A percentile compares a stretch with the other conserved stretches of the same genome.
Conservation (phyloP, 2,329 filamentous ascomycete species). For the Exophiala alcalophila region DNA sequence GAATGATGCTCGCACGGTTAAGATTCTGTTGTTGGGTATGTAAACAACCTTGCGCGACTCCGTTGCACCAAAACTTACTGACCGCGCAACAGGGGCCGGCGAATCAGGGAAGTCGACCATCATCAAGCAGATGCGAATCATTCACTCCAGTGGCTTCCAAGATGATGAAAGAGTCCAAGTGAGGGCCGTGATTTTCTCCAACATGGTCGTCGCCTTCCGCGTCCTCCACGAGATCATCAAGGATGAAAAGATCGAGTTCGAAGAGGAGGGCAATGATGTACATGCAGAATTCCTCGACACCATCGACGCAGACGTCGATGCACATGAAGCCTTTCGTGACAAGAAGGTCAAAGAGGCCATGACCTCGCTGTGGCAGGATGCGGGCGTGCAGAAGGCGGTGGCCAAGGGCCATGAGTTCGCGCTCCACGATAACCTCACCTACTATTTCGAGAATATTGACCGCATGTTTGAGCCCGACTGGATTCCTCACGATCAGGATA, state of each 20-base stretch:
- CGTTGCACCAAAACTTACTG: conserved; percentile 2
- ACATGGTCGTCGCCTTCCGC: conserved; percentile 88
- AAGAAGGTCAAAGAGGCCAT: conserved; percentile 66
- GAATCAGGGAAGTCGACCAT: conserved; percentile 96
- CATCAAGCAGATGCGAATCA: conserved; percentile 98
- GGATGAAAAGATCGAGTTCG: conserved; percentile 75
- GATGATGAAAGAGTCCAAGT: conserved; percentile 88
- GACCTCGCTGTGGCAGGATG: conserved; percentile 78
- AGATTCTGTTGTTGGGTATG: conserved; percentile 86
- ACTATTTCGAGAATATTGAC: conserved; percentile 79
- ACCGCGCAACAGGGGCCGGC: conserved; percentile 67
- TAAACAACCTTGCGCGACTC: conserved; percentile 20
- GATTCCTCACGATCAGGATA: conserved; percentile 89
- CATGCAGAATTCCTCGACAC: conserved; percentile 73
- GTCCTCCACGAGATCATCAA: conserved; percentile 88
- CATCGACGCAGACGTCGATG: conserved; percentile 73
- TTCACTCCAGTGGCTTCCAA: conserved; percentile 89
- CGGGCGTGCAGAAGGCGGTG: conserved; percentile 81
- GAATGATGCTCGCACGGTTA: conserved; percentile 80
- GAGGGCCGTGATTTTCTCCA: conserved; percentile 93
- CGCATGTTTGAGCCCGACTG: conserved; percentile 74
- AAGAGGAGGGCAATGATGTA: conserved; percentile 74
- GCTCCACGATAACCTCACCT: conserved; percentile 89
- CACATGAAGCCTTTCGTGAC: conserved; percentile 73
- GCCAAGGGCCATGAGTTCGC: conserved; percentile 94